phyloP scores from a whole-genome alignment of 2,329 filamentous ascomycete species.

The Aspergillus fischeri region DNA sequence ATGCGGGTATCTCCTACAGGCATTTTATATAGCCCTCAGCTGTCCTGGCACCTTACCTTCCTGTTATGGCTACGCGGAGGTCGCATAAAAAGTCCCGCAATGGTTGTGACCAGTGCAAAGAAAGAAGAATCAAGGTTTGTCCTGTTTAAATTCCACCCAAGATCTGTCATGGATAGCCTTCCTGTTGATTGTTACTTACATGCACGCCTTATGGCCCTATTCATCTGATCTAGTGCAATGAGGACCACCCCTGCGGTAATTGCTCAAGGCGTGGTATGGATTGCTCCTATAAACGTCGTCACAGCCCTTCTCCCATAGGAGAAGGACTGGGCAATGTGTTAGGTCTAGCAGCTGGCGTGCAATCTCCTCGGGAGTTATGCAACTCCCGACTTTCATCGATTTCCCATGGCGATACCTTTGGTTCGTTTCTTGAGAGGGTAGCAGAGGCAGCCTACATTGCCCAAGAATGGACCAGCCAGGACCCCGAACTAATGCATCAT shows the following conservation, averaged over 20 bases:
- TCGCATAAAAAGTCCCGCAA: slow-evolving; percentile 7
- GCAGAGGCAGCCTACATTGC: neutral
- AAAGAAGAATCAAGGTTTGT: slow-evolving; percentile 8
- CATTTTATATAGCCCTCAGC: no score
- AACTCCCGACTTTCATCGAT: neutral
- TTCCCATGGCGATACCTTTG: neutral
- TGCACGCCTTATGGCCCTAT: neutral
- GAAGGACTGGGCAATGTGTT: neutral
- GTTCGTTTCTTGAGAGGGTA: neutral
- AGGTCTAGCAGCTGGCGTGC: neutral
- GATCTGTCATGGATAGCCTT: neutral
- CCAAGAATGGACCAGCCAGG: neutral
- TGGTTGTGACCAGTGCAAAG: slow-evolving; percentile 6
- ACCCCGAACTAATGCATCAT: slow-evolving; percentile 8
- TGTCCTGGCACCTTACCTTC: no score
- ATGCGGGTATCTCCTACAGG: neutral
- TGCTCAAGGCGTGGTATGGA: neutral
- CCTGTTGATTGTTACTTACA: neutral
- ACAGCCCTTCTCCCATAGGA: neutral
- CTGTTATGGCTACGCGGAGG: neutral
- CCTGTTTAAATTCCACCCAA: neutral
- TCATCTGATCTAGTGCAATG: neutral
- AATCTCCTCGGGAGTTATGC: neutral
- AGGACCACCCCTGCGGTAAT: neutral
- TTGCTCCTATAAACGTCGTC: neutral